Conservation (phyloP, 257 asterid species). For the Nicotiana tomentosiformis region DNA sequence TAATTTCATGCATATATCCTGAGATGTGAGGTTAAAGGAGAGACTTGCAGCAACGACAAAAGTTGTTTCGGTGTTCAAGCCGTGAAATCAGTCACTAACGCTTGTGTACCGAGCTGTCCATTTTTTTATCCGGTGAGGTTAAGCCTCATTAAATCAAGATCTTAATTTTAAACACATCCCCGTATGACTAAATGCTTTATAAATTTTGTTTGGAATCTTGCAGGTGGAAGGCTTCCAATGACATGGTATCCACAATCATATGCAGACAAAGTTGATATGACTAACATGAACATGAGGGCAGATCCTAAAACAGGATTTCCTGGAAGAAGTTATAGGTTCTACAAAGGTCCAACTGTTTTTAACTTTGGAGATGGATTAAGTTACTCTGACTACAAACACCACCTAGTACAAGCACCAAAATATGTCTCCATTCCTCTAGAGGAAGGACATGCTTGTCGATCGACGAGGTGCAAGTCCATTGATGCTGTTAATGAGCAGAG, state of each 20-base stretch:
- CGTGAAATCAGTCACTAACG: too few relatives aligned
- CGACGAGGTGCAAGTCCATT: conserved; percentile 36
- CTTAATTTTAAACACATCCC: not conserved
- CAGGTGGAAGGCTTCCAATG: conserved; percentile 85
- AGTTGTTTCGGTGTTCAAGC: too few relatives aligned
- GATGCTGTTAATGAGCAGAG: conserved; percentile 14
- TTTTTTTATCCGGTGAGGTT: not conserved
- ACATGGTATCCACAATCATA: conserved; percentile 89
- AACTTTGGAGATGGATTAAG: conserved; percentile 72
- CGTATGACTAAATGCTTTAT: not conserved
- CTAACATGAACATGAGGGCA: conserved; percentile 82
- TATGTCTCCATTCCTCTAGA: conserved; percentile 27
- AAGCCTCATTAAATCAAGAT: not conserved
- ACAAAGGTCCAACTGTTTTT: conserved; percentile 59
- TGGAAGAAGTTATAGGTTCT: conserved; percentile 72
- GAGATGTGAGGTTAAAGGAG: too few relatives aligned
- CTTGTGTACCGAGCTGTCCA: too few relatives aligned
- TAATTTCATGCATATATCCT: not conserved
- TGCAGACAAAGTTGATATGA: conserved; percentile 57
- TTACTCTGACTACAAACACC: conserved; percentile 40
- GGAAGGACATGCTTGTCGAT: conserved; percentile 39
- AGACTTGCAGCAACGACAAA: too few relatives aligned
- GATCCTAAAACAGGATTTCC: conserved; percentile 62
- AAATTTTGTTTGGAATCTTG: not conserved
- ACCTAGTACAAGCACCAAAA: conserved; percentile 40